Conservation (phyloP, 1,284 basidiomycete species). For the Tetrapyrgos nigripes region DNA sequence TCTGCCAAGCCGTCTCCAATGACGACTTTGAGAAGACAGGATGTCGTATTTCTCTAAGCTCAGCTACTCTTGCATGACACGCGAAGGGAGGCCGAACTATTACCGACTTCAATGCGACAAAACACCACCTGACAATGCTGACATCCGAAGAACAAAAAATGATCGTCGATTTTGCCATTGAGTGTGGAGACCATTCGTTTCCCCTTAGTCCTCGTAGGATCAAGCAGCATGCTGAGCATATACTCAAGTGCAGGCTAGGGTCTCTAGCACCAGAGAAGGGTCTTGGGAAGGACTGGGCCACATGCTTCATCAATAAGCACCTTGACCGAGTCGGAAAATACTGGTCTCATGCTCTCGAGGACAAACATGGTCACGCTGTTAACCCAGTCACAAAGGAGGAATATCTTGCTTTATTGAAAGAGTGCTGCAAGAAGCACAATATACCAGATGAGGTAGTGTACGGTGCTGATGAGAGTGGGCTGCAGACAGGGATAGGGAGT, state of each 20-base stretch:
- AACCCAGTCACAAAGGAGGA: slow-evolving; percentile 4
- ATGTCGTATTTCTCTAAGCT: no score
- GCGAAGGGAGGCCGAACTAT: background rate
- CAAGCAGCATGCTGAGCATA: slow-evolving; percentile 3
- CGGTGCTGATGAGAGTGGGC: no score
- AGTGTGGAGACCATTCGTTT: slow-evolving; percentile 35
- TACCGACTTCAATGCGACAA: no score
- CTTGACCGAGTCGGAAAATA: background rate
- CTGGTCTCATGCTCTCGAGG: slow-evolving; percentile 7
- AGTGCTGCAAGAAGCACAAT: background rate
- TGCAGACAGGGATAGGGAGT: no score
- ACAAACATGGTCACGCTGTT: background rate
- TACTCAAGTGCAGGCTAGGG: no score
- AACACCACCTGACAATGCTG: no score
- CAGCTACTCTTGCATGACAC: no score
- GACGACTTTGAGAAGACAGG: background rate
- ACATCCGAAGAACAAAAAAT: slow-evolving; percentile 26
- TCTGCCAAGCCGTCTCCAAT: no score
- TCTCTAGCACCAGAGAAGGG: no score
- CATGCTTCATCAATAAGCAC: background rate
- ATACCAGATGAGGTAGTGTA: slow-evolving; percentile 1
- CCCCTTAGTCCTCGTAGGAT: slow-evolving; percentile 31
- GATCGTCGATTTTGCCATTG: slow-evolving; percentile 31
- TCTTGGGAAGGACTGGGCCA: background rate
- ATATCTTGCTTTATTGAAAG: slow-evolving; percentile 2